These are phyloP conservation scores for Lentinula novae-zelandiae DNA, from an alignment of 1,284 basidiomycete species.

Conservation along the genomic window DNA sequence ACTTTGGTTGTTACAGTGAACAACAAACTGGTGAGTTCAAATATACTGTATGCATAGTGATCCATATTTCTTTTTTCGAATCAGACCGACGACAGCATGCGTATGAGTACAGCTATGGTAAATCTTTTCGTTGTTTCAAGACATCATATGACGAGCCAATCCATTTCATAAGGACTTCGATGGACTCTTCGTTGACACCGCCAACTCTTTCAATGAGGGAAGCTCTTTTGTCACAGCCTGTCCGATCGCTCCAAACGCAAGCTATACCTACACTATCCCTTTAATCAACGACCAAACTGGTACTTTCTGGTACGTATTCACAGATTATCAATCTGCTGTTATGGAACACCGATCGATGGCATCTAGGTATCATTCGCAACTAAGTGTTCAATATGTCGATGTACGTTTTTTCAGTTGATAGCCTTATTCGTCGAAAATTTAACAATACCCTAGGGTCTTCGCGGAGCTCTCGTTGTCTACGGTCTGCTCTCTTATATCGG, in stretches of 20 bases:
- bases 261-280: slow-evolving; percentile 40
- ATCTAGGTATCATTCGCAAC: slow-evolving; percentile 26
- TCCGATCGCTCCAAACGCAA: slow-evolving; percentile 41
- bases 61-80: slow-evolving; percentile 2
- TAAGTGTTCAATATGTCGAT: slow-evolving; percentile 19
- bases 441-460: slow-evolving; percentile 9
- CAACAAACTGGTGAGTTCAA: slow-evolving; percentile 4
- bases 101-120: slow-evolving; percentile 6
- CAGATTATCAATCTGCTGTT: not conserved
- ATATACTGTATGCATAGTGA: not conserved
- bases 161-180: slow-evolving; percentile 23
- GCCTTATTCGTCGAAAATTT: no score
- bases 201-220: slow-evolving; percentile 22
- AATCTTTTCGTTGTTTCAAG: no score
- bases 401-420: not conserved
- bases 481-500: not conserved
- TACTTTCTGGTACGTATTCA: slow-evolving; percentile 32
- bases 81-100: slow-evolving; percentile 13
- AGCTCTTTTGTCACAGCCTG: slow-evolving; percentile 32
- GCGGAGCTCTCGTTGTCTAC: not conserved
- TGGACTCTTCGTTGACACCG: slow-evolving; percentile 22
- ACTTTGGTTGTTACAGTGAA: slow-evolving; percentile 9
- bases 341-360: not conserved
- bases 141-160: slow-evolving; percentile 2
- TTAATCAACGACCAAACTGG: slow-evolving; percentile 24